These are phyloP conservation scores for Protomyces arabidopsidicola DNA, from an alignment of 1,139 yeast genomes.

Conservation along the genomic window DNA sequence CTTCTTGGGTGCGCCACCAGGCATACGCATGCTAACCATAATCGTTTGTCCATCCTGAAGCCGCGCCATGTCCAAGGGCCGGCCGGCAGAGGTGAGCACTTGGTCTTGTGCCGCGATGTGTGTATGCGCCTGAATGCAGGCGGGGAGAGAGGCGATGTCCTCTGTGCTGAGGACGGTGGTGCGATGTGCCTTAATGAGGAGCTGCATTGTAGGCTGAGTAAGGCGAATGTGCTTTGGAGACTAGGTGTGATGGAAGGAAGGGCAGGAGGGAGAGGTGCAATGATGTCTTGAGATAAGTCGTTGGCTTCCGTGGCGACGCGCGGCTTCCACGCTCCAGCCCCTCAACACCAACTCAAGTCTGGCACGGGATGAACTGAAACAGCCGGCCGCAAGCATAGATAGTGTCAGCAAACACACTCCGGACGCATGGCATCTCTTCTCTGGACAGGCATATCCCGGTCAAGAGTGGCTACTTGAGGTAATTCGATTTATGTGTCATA, in stretches of 20 bases:
- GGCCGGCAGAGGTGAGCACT: constrained; percentile 10
- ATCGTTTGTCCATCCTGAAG: constrained; percentile 8
- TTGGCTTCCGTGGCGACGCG: too few relatives aligned
- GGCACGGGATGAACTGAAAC: too few relatives aligned
- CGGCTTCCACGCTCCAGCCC: too few relatives aligned
- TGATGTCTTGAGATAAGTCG: too few relatives aligned
- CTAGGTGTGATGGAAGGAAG: background rate
- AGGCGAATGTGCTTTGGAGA: background rate
- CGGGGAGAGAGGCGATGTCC: constrained; percentile 5
- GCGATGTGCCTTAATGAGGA: constrained; percentile 6
- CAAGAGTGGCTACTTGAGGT: too few relatives aligned
- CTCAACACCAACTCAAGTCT: too few relatives aligned
- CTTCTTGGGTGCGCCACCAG: constrained; percentile 31
- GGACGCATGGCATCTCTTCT: too few relatives aligned
- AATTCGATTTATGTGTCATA: too few relatives aligned
- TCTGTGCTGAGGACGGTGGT: constrained; percentile 7
- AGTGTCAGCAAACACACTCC: too few relatives aligned
- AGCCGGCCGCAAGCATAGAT: too few relatives aligned
- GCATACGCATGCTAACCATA: constrained; percentile 5
- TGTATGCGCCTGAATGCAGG: background rate
- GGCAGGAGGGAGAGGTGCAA: background rate
- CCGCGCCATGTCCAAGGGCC: constrained; percentile 1
- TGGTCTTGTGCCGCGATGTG: constrained; percentile 9
- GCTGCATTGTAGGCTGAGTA: background rate
- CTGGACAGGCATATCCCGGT: too few relatives aligned